A percentile compares a stretch with the other conserved stretches of the same genome.
Evolutionary conservation across 257 asterid species (phyloP).

Genomic region (Ligustrum vulgare): DNA sequence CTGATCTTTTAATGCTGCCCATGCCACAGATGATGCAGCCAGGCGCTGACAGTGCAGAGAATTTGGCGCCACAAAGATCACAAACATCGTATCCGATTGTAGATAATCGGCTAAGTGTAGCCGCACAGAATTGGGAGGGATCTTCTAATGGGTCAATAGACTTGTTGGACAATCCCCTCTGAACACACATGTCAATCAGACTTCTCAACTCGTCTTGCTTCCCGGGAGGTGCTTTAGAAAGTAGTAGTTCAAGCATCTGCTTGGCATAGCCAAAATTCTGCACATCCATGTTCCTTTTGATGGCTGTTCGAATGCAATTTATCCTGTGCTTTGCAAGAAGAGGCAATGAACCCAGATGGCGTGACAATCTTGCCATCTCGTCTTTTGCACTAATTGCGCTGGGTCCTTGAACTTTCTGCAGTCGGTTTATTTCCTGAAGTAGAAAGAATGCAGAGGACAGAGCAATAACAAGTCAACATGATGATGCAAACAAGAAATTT

Average conservation of each 20-base stretch:
- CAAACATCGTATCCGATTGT: constrained; percentile 97
- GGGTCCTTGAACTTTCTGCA: constrained; percentile 95
- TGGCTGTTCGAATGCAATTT: constrained; percentile 92
- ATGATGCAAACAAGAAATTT: neutral
- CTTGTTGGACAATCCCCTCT: constrained; percentile 87
- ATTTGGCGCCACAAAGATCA: constrained; percentile 97
- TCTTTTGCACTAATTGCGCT: constrained; percentile 97
- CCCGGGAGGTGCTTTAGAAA: constrained; percentile 91
- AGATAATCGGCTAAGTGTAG: constrained; percentile 91
- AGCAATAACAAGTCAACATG: neutral
- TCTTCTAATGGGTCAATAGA: constrained; percentile 96
- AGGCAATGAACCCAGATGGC: constrained; percentile 95
- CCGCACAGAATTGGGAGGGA: constrained; percentile 96
- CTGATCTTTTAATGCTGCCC: constrained; percentile 99
- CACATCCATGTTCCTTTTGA: constrained; percentile 95
- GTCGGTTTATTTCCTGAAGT: constrained; percentile 81
- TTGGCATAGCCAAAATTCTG: constrained; percentile 92
- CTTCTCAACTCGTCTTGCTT: constrained; percentile 97
- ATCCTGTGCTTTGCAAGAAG: constrained; percentile 96
- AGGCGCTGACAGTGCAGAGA: constrained; percentile 86
- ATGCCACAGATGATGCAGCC: constrained; percentile 99
- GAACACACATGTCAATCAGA: constrained; percentile 84
- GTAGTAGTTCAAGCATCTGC: constrained; percentile 92
- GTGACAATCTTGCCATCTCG: constrained; percentile 94
- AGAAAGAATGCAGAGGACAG: constrained; percentile 2